Evolutionary conservation across 352 stramenopile genomes (phyloP).

Genomic region (Ophiocytium majus): DNA sequence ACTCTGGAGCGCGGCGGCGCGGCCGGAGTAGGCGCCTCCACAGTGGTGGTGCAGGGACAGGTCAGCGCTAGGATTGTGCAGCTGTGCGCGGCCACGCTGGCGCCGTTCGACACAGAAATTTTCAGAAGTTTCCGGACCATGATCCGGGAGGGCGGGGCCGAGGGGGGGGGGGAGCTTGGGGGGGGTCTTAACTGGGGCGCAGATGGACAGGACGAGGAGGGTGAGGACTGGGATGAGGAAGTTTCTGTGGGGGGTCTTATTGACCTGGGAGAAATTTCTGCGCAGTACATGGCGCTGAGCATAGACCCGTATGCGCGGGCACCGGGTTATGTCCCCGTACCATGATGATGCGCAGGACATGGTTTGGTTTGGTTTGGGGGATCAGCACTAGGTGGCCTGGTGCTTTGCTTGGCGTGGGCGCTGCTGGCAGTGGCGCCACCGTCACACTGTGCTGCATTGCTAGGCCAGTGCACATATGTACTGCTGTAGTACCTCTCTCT

Average conservation of each 20-base stretch:
- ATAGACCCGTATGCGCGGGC: conserved; percentile 46
- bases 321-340: conserved; percentile 31
- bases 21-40: conserved; percentile 6
- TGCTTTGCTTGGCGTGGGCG: too few species aligned
- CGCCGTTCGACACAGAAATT: conserved; percentile 33
- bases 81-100: conserved; percentile 32
- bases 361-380: too few species aligned
- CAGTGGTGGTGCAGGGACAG: conserved; percentile 24
- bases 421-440: too few species aligned
- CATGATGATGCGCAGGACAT: too few species aligned
- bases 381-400: too few species aligned
- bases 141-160: conserved; percentile 17
- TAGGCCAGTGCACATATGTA: too few species aligned
- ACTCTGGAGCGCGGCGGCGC: background rate
- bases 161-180: conserved; percentile 32
- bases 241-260: conserved; percentile 33
- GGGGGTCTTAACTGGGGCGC: conserved; percentile 28
- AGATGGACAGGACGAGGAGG: conserved; percentile 25
- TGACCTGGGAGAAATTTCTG: conserved; percentile 45
- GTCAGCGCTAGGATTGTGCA: conserved; percentile 30
- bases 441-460: too few species aligned
- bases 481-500: too few species aligned
- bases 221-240: conserved; percentile 43
- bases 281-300: conserved; percentile 45
- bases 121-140: conserved; percentile 27